Evolutionary conservation across 305 asterid genomes (phyloP).

Genomic region (Petunia hybrid): DNA sequence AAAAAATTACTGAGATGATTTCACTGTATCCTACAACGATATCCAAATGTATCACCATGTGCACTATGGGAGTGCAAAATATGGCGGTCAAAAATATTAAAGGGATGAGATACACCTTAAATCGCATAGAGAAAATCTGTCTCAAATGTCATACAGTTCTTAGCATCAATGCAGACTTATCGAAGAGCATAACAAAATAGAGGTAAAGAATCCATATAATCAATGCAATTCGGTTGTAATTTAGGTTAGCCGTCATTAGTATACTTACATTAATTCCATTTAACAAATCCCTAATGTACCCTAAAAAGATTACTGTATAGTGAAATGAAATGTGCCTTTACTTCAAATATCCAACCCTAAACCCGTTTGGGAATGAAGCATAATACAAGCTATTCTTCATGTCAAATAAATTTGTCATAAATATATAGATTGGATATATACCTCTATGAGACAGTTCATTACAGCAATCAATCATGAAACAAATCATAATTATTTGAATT

Average conservation of each 20-base stretch:
- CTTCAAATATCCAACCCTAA: neutral
- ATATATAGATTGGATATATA: neutral
- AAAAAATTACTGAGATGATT: conserved; percentile 10
- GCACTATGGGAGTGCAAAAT: too few species aligned
- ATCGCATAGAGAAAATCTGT: neutral
- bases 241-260: neutral
- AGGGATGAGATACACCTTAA: neutral
- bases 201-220: neutral
- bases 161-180: neutral
- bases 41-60: neutral
- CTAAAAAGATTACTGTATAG: neutral
- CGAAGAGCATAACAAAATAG: neutral
- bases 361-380: neutral
- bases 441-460: neutral
- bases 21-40: neutral
- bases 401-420: neutral
- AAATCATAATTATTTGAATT: neutral
- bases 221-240: neutral
- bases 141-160: neutral
- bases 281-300: neutral
- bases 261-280: neutral
- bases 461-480: neutral
- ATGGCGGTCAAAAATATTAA: too few species aligned
- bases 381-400: neutral
- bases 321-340: neutral